Evolutionary conservation across 805 yeast genomes (phyloP).

Genomic region (Wickerhamiella shivajii): DNA sequence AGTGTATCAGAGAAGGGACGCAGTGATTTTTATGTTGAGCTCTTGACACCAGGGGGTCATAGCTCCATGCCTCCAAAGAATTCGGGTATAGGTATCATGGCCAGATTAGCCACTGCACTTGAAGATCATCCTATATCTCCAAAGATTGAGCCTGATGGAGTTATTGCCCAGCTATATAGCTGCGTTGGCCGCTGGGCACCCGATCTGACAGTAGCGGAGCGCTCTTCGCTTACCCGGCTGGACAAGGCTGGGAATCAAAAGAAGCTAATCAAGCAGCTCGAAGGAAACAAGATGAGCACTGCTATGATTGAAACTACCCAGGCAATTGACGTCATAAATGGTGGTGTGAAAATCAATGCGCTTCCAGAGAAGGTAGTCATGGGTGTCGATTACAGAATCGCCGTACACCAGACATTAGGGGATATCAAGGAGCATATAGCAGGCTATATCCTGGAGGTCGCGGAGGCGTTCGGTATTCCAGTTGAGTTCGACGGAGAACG

Average conservation of each 20-base stretch:
- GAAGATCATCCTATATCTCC: constrained; percentile 46
- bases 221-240: constrained; percentile 4
- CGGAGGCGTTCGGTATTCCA: constrained; percentile 34
- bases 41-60: constrained; percentile 64
- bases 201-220: not conserved
- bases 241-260: not conserved
- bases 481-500: constrained; percentile 19
- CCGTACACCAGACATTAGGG: constrained; percentile 37
- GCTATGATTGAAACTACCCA: constrained; percentile 42
- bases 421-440: constrained; percentile 28
- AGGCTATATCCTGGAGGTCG: constrained; percentile 26
- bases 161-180: constrained; percentile 40
- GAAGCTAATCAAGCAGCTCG: constrained; percentile 11
- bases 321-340: constrained; percentile 48
- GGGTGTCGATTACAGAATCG: constrained; percentile 44
- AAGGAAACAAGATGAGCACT: constrained; percentile 3
- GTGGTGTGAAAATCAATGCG: constrained; percentile 64
- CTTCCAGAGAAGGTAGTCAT: constrained; percentile 45
- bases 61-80: constrained; percentile 70
- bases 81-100: constrained; percentile 61
- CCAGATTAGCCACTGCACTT: constrained; percentile 40
- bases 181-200: constrained; percentile 35
- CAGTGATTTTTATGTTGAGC: constrained; percentile 33
- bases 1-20: constrained; percentile 53
- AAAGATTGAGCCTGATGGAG: constrained; percentile 37